Base-by-base conservation (phyloP, 805 yeast genomes). In the Yamadazyma paraphyllophila region DNA sequence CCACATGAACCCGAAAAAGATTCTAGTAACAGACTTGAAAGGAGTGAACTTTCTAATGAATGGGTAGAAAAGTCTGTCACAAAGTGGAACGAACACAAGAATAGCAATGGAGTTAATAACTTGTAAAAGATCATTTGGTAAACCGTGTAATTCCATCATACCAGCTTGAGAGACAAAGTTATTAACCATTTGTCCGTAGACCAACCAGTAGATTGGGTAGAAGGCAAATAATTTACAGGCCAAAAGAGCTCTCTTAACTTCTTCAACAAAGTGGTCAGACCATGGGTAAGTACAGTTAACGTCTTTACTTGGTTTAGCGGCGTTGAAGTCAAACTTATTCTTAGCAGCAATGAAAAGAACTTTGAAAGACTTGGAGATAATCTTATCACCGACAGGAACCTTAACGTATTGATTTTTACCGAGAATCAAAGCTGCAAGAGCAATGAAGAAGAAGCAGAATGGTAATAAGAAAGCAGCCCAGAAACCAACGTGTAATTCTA, bases 41-140 rank as follows among this genome's bases (percentile, higher is more conserved):
- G 76, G 73, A 61, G 82, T 74, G 58, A 61, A 66, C 46, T 57
- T 62, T 58, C 75, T 62, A 50, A 71, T 63, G 57, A 68, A 67
- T 32, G 75, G 76, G 52, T 70, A 86, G 11, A 83, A 46, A n/a
- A 73, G 55, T 48, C 73, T 65, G 62, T 86, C 88, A 64, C 76
- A 75, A 54, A 86, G 71, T 47, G 95, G 95, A 52, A 87, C 83
- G 63, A 85, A 82, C n/a, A 87, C 69, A 54, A 87, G 83, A 55
- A 87, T 77, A 33, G 88, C 83, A 55, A 87, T 69, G 25, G 94
- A 85, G 65, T 87, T 85, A 55, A 87, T 77, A 59, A 81, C 84
- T 65, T 82, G 85, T 71, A 86, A 77, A 56, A 86, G 73, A 72
- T 86, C 95, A 61, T 87, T 87, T 53, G 95, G 94, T 55, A 86